Conservation (phyloP, 2,329 filamentous ascomycete species). For the Ceratocystis destructans region DNA sequence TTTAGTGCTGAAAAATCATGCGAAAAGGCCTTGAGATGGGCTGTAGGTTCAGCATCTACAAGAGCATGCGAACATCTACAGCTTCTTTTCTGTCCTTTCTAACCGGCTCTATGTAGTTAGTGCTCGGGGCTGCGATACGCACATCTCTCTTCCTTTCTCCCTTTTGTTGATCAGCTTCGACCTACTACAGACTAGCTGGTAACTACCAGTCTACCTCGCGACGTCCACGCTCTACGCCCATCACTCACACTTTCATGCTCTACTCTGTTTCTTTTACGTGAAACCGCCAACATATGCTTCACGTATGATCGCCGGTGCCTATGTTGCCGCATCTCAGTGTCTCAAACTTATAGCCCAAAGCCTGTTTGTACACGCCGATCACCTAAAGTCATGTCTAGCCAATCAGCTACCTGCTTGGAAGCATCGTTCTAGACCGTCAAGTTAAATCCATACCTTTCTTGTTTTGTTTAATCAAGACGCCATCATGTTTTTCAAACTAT, state of each 20-base stretch:
- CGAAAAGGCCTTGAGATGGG: too few relatives aligned
- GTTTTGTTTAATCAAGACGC: neutral
- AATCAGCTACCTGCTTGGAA: neutral
- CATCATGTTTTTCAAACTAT: too few relatives aligned
- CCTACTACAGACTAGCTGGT: too few relatives aligned
- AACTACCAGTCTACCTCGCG: neutral
- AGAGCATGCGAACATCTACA: too few relatives aligned
- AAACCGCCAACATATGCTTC: neutral
- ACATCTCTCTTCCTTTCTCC: too few relatives aligned
- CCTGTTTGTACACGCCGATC: neutral
- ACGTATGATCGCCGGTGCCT: neutral
- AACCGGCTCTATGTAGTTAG: too few relatives aligned
- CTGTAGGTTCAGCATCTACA: too few relatives aligned
- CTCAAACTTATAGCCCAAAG: neutral
- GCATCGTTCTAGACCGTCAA: neutral
- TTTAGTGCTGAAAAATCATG: neutral
- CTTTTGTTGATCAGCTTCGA: too few relatives aligned
- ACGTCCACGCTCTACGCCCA: neutral
- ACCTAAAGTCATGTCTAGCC: neutral
- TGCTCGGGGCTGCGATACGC: too few relatives aligned
- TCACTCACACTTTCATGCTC: neutral
- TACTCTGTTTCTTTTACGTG: neutral
- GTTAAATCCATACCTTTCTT: neutral
- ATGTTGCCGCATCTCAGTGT: neutral
- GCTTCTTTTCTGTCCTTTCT: too few relatives aligned